Percentiles rank a stretch among this genome's conserved stretches.
Conservation (phyloP, 2,329 filamentous ascomycete genomes). For the Talaromyces atroroseus region DNA sequence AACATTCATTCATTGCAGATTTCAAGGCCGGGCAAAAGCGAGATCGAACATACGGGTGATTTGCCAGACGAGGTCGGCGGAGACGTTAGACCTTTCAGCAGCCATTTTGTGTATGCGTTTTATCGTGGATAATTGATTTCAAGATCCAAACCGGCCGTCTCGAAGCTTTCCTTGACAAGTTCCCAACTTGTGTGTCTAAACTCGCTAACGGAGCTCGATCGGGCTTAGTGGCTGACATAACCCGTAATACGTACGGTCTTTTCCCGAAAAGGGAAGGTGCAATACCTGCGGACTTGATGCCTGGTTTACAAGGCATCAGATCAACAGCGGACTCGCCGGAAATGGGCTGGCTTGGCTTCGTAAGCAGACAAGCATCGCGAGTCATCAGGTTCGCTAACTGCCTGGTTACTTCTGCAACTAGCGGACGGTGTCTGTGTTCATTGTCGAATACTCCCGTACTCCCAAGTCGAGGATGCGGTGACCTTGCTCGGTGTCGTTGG, state of each 20-base stretch:
- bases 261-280: neutral
- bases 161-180: neutral
- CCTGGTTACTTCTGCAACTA: neutral
- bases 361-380: neutral
- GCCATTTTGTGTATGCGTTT: constrained; percentile 30
- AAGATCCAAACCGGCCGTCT: neutral
- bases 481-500: constrained; percentile 1
- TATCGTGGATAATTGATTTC: neutral
- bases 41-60: constrained; percentile 69
- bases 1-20: neutral
- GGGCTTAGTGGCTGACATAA: constrained; percentile 10
- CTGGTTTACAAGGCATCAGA: neutral
- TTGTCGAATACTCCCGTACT: too few relatives aligned
- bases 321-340: constrained; percentile 8
- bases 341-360: neutral
- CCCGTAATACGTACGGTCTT: neutral
- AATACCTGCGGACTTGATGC: neutral
- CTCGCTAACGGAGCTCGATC: constrained; percentile 13
- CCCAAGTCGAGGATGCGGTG: neutral
- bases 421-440: neutral
- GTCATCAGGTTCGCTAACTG: neutral
- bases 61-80: constrained; percentile 90
- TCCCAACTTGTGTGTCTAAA: constrained; percentile 8
- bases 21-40: neutral
- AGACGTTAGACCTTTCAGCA: constrained; percentile 64